Percentiles rank a stretch among this genome's conserved stretches.
Evolutionary conservation across 352 stramenopile genomes (phyloP).

Genomic region (Pythium scleroteichum): DNA sequence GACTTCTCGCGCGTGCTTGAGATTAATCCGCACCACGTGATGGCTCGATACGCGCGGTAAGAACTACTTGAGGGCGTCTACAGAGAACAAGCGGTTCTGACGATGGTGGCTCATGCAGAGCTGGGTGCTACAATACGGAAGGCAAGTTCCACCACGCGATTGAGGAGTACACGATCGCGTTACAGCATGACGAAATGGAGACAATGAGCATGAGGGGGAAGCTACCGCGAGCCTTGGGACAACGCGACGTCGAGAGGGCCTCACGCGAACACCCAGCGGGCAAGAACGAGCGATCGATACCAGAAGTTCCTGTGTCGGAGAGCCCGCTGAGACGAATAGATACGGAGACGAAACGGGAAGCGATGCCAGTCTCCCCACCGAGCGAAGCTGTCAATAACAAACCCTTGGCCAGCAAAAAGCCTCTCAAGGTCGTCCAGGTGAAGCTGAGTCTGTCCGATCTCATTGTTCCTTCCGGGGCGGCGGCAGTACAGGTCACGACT

Average conservation of each 20-base stretch:
- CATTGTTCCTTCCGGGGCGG: too few relatives aligned
- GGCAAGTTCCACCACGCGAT: conserved; percentile 72
- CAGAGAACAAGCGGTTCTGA: too few relatives aligned
- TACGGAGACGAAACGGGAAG: background rate
- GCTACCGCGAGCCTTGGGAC: background rate
- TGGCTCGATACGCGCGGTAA: conserved; percentile 62
- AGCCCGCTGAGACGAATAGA: background rate
- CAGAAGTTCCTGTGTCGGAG: background rate
- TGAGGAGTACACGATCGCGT: conserved; percentile 71
- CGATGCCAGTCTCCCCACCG: background rate
- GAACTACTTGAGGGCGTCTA: too few relatives aligned
- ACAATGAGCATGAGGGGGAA: conserved; percentile 22
- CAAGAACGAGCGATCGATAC: conserved; percentile 24
- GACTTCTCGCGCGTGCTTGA: conserved; percentile 69
- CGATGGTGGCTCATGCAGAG: conserved; percentile 29
- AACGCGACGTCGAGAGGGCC: background rate
- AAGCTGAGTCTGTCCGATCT: conserved; percentile 35
- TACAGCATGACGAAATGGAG: conserved; percentile 66
- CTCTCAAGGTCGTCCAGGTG: conserved; percentile 47
- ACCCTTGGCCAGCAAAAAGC: conserved; percentile 9
- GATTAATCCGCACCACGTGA: conserved; percentile 73
- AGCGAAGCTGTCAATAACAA: background rate
- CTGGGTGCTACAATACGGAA: conserved; percentile 72
- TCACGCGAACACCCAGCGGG: conserved; percentile 21
- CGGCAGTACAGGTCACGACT: too few relatives aligned